These are phyloP conservation scores for Mitosporidium daphniae DNA, from an alignment of 371 early-diverging fungal genomes.

Conservation along the genomic window DNA sequence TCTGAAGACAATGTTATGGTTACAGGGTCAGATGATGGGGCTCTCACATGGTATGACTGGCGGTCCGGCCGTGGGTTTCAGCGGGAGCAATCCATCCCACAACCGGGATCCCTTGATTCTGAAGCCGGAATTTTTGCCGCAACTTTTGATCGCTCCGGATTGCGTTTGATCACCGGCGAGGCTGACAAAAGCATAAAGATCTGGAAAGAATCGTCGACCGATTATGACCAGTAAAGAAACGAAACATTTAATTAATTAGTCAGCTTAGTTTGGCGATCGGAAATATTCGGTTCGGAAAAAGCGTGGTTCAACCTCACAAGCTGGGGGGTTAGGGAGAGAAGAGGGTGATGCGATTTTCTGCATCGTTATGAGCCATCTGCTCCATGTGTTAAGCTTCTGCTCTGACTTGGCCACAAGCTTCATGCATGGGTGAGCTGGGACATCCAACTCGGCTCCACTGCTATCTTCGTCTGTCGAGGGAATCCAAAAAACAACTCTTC, in stretches of 20 bases:
- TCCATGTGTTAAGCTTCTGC: slow-evolving; percentile 66
- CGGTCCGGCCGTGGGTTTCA: slow-evolving; percentile 72
- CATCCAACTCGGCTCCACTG: slow-evolving; percentile 14
- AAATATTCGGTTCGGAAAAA: slow-evolving; percentile 1
- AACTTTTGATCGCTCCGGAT: slow-evolving; percentile 61
- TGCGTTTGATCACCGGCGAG: slow-evolving; percentile 72
- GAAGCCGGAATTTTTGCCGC: slow-evolving; percentile 75
- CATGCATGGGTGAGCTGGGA: slow-evolving; percentile 44
- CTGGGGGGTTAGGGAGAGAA: too few relatives aligned
- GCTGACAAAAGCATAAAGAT: slow-evolving; percentile 92
- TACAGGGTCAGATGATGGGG: slow-evolving; percentile 36
- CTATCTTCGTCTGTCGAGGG: slow-evolving; percentile 33
- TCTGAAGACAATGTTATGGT: slow-evolving; percentile 58
- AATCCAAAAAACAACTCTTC: slow-evolving; percentile 71
- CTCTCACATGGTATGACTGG: slow-evolving; percentile 81
- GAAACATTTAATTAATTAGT: background rate
- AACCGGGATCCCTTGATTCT: slow-evolving; percentile 73
- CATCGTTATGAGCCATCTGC: slow-evolving; percentile 62
- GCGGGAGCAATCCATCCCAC: slow-evolving; percentile 29
- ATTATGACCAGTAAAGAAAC: background rate
- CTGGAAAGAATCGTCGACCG: slow-evolving; percentile 27
- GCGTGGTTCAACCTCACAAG: too few relatives aligned
- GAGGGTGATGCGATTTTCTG: slow-evolving; percentile 12
- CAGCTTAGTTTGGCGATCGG: background rate
- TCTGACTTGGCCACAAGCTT: slow-evolving; percentile 39